Evolutionary conservation across 257 asterid genomes (phyloP).

Genomic region (Ilex asprella): DNA sequence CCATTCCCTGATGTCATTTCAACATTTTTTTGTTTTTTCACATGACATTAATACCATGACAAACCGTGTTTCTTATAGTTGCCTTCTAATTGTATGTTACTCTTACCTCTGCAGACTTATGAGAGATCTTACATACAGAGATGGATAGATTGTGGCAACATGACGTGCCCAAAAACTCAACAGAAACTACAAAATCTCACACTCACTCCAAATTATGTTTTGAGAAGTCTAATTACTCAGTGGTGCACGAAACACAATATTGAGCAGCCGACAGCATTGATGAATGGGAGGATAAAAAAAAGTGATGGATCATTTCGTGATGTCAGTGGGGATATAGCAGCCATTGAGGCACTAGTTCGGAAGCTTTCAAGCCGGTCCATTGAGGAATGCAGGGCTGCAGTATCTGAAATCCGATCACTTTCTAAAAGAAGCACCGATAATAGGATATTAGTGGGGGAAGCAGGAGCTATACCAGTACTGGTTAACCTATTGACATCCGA

Average conservation of each 20-base stretch:
- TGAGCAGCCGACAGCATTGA: constrained; percentile 48
- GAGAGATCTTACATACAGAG: constrained; percentile 89
- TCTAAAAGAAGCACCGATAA: constrained; percentile 92
- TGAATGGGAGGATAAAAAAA: constrained; percentile 60
- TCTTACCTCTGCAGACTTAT: constrained; percentile 54
- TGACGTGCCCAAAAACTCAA: constrained; percentile 92
- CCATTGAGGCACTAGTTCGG: constrained; percentile 59
- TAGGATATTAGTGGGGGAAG: constrained; percentile 78
- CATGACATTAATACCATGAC: too few relatives aligned
- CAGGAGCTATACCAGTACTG: constrained; percentile 81
- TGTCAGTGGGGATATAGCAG: constrained; percentile 60
- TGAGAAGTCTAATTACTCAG: constrained; percentile 68
- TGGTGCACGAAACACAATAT: constrained; percentile 68
- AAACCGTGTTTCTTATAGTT: too few relatives aligned
- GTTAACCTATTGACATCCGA: constrained; percentile 64
- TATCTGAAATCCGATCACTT: constrained; percentile 67
- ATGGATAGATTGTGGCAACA: constrained; percentile 94
- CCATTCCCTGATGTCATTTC: neutral
- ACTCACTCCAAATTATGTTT: constrained; percentile 81
- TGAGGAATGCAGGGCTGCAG: constrained; percentile 67
- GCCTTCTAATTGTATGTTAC: constrained; percentile 10
- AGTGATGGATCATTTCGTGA: constrained; percentile 80
- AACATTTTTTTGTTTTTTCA: too few relatives aligned
- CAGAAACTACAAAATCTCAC: constrained; percentile 72
- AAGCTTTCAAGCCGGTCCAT: constrained; percentile 56